Percentiles rank a stretch among this genome's conserved stretches.
These are phyloP conservation scores for Alisma plantagoaquatica DNA, from an alignment of 106 monocot genomes.

Conservation along the genomic window DNA sequence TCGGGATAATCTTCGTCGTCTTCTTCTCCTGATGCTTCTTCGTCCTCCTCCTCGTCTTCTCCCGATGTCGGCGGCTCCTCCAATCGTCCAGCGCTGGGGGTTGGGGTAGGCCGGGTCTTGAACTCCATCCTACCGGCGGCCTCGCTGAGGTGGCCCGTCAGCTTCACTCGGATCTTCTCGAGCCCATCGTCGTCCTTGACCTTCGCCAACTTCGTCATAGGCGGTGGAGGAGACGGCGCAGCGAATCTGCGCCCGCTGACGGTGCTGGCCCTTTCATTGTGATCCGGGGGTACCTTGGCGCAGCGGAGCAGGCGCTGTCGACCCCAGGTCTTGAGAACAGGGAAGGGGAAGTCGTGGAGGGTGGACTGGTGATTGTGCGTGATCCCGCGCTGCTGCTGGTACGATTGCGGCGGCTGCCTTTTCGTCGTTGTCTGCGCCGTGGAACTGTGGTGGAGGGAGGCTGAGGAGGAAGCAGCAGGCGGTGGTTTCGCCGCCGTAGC, in stretches of 20 bases:
- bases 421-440: neutral
- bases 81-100: no score
- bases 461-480: no score
- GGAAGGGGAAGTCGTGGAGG: no score
- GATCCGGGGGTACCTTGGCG: no score
- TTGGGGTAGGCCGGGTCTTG: no score
- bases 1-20: neutral
- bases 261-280: no score
- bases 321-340: no score
- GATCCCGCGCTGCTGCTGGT: neutral
- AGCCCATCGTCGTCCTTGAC: slow-evolving; percentile 1
- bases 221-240: neutral
- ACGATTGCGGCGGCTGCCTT: neutral
- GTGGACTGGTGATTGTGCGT: neutral
- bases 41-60: no score
- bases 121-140: slow-evolving; percentile 18
- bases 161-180: slow-evolving; percentile 29
- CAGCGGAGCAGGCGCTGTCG: neutral
- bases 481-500: neutral
- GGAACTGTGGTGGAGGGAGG: no score
- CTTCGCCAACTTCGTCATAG: neutral
- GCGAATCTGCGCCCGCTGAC: neutral
- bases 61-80: neutral
- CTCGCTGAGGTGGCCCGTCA: slow-evolving; percentile 25
- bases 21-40: neutral